Evolutionary conservation across 331 rosid species (phyloP).

Genomic region (Rhamnella rubrinervis): DNA sequence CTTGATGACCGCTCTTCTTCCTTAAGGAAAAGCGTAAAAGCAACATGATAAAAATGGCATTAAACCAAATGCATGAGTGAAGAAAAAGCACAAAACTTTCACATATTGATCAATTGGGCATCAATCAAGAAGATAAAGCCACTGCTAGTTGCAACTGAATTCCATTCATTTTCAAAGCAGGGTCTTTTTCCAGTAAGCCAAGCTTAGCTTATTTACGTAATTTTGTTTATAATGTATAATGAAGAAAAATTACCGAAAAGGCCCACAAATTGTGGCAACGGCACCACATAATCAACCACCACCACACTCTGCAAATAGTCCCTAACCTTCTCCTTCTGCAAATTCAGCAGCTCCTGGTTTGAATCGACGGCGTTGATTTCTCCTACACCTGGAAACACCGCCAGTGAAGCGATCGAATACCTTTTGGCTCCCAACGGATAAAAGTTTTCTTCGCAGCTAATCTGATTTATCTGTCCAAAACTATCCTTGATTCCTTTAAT

Average conservation of each 20-base stretch:
- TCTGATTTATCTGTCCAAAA: slow-evolving; percentile 48
- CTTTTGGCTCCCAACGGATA: slow-evolving; percentile 91
- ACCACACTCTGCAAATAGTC: slow-evolving; percentile 58
- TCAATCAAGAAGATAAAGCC: neutral
- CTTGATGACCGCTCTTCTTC: no score
- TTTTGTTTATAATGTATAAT: neutral
- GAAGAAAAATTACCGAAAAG: slow-evolving; percentile 41
- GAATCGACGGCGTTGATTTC: slow-evolving; percentile 60
- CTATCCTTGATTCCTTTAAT: slow-evolving; percentile 46
- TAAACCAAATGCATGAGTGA: no score
- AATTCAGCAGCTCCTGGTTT: slow-evolving; percentile 40
- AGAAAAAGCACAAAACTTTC: neutral
- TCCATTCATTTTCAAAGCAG: no score
- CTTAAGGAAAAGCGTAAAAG: no score
- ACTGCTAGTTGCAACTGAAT: no score
- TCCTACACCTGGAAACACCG: slow-evolving; percentile 42
- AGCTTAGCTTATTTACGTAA: neutral
- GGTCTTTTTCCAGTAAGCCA: no score
- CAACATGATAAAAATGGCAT: no score
- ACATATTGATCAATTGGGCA: neutral
- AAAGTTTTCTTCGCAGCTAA: slow-evolving; percentile 68
- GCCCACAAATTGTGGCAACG: slow-evolving; percentile 47
- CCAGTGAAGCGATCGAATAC: slow-evolving; percentile 71
- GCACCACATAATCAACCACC: slow-evolving; percentile 64
- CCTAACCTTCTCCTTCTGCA: slow-evolving; percentile 71